Evolutionary conservation across 2,329 filamentous ascomycete species (phyloP), one percentile per base, ranked within the genome.

Genomic region (Microcyclosporella mali): DNA sequence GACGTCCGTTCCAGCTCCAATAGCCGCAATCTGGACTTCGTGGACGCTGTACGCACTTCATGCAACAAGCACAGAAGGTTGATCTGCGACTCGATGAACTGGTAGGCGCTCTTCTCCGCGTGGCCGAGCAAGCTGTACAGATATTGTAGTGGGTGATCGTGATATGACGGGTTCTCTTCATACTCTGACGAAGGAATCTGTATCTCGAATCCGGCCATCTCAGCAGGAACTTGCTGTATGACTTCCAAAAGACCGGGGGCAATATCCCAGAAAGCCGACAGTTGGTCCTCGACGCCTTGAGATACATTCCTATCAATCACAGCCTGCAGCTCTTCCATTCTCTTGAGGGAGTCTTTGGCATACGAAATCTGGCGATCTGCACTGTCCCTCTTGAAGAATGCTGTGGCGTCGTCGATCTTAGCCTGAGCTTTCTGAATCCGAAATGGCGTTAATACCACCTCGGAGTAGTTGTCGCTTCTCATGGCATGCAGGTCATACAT

Each of bases 181-280:
- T 83, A 84, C 65, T 98, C 92, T 14, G 79, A 72, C 0, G 75
- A 62, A 0, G 92, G 89, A 34, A 97, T 88, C 55, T 84, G 78
- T 36, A 95, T 77, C 16, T 79, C 72, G 65, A 94, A 88, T 1
- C 67, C 68, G 3, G 60, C 55, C 18, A 77, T 61, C 65, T 68
- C 47, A 4, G 53, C 46, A 0, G 88, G 89, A 16, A 95, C 82
- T 56, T 85, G 84, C 46, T 94, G 85, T 9, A 94, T 75, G 35
- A 97, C 72, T 12, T 81, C 75, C 18, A 84, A 74, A 0, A 98
- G 74, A 3, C 82, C 81, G 2, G 92, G 92, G 1, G 89, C 90
- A 57, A 97, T 94, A 60, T 98, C 92, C 92, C 92, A 98, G 64
- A 97, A 98, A 0, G 90, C 89, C 8, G 84, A 89, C 2, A 95